Evolutionary conservation across 352 stramenopile species (phyloP).

Genomic region (Salisapilia sapeloensis): DNA sequence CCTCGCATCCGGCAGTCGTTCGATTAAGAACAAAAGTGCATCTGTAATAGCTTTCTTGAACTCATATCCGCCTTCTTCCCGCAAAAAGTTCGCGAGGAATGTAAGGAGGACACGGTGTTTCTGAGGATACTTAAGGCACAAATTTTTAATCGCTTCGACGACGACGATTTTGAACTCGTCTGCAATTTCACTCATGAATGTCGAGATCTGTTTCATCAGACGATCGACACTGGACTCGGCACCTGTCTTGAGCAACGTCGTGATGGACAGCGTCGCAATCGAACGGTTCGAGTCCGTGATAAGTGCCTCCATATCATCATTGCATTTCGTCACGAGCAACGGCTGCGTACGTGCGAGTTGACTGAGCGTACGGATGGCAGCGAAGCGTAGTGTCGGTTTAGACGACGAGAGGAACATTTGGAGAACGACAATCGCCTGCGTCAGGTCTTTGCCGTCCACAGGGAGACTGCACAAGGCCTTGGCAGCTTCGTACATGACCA

Average conservation of each 20-base stretch:
- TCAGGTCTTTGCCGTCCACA: conserved; percentile 92
- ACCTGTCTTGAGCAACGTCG: conserved; percentile 97
- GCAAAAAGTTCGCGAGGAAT: conserved; percentile 96
- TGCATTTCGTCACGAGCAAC: conserved; percentile 93
- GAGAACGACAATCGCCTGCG: conserved; percentile 93
- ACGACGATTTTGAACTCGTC: conserved; percentile 99
- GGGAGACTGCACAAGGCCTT: conserved; percentile 92
- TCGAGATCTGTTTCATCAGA: conserved; percentile 95
- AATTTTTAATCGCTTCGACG: conserved; percentile 91
- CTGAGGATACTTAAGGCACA: conserved; percentile 96
- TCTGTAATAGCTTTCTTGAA: conserved; percentile 99
- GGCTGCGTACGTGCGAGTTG: conserved; percentile 85
- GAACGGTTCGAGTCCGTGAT: conserved; percentile 95
- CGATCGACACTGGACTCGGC: conserved; percentile 92
- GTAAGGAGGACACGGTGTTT: conserved; percentile 96
- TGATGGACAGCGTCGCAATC: conserved; percentile 98
- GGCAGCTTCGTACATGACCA: conserved; percentile 99
- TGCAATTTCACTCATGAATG: conserved; percentile 97
- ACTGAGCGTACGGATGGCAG: conserved; percentile 92
- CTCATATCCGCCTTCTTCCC: conserved; percentile 93
- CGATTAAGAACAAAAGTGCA: conserved; percentile 94
- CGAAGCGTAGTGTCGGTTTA: conserved; percentile 93
- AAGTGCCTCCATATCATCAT: conserved; percentile 96
- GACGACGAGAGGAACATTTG: conserved; percentile 90
- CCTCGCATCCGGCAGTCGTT: conserved; percentile 93